Percentiles rank a stretch among this genome's conserved stretches.
Conservation (phyloP, 129 eudicot species). For the Apium graveolens region DNA sequence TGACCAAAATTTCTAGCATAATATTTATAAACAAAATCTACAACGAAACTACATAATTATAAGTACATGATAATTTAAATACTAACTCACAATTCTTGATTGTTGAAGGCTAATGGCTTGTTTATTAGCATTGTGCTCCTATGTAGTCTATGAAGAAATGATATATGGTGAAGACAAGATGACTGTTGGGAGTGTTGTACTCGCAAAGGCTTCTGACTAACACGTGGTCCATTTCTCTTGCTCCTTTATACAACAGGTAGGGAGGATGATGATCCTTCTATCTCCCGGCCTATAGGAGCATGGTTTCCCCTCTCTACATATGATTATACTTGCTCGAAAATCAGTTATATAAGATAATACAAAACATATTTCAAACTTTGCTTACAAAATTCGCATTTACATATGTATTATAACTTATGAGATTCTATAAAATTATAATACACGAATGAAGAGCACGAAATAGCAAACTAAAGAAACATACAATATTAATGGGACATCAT, state of each 20-base stretch:
- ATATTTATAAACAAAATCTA: background rate
- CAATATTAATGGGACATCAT: too few species aligned
- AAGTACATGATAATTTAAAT: background rate
- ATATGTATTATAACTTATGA: too few species aligned
- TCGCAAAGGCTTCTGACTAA: slow-evolving; percentile 23
- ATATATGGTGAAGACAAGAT: slow-evolving; percentile 19
- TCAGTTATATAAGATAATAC: slow-evolving; percentile 86
- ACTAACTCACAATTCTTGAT: slow-evolving; percentile 44
- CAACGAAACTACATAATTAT: background rate
- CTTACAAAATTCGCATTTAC: too few species aligned
- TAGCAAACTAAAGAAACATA: too few species aligned
- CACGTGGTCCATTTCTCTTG: slow-evolving; percentile 27
- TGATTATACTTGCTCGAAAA: slow-evolving; percentile 79
- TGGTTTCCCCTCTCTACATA: slow-evolving; percentile 55
- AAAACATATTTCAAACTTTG: slow-evolving; percentile 67
- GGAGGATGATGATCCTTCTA: slow-evolving; percentile 19
- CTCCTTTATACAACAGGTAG: slow-evolving; percentile 20
- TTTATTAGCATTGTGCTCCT: slow-evolving; percentile 37
- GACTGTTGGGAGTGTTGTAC: slow-evolving; percentile 8
- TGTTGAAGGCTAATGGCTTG: slow-evolving; percentile 22
- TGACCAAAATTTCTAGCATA: background rate
- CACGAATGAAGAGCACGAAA: too few species aligned
- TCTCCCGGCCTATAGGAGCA: slow-evolving; percentile 53
- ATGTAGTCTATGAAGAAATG: slow-evolving; percentile 21
- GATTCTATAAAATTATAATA: too few species aligned